Conservation (phyloP, 805 yeast species). For the Kodamaea jinghongensis region DNA sequence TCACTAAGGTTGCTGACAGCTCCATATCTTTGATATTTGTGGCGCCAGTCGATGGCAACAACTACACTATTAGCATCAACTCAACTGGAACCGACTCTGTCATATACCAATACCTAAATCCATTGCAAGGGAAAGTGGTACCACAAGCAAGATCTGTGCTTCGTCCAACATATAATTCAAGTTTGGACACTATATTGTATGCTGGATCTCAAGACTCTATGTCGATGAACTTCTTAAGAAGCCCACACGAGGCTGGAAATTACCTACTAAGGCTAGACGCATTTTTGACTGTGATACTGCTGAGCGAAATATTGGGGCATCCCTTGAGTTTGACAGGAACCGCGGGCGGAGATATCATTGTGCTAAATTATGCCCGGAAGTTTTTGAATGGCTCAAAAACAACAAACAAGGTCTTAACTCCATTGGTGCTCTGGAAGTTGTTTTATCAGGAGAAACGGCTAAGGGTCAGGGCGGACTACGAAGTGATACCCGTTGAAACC, state of each 20-base stretch:
- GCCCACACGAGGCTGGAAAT: slow-evolving; percentile 34
- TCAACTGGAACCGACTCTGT: slow-evolving; percentile 28
- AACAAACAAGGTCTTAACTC: slow-evolving; percentile 37
- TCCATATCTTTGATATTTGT: slow-evolving; percentile 24
- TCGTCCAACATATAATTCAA: slow-evolving; percentile 29
- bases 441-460: slow-evolving; percentile 13
- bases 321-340: slow-evolving; percentile 36
- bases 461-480: slow-evolving; percentile 25
- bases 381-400: slow-evolving; percentile 32
- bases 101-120: slow-evolving; percentile 25
- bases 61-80: slow-evolving; percentile 26
- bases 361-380: slow-evolving; percentile 39
- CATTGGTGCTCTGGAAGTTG: slow-evolving; percentile 38
- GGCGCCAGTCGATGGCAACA: slow-evolving; percentile 18
- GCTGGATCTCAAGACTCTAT: slow-evolving; percentile 29
- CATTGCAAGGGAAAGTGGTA: slow-evolving; percentile 26
- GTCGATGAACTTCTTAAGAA: slow-evolving; percentile 27
- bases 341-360: slow-evolving; percentile 34
- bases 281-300: slow-evolving; percentile 25
- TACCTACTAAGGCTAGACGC: slow-evolving; percentile 31
- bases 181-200: slow-evolving; percentile 24
- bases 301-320: slow-evolving; percentile 34
- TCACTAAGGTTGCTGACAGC: slow-evolving; percentile 30
- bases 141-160: slow-evolving; percentile 22
- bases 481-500: slow-evolving; percentile 28